Evolutionary conservation across 306 rosid genomes (phyloP).

Genomic region (peach (Prunus persica)): Prunus_persica_NCBIv2 NC_034015.1:20747001-20747500

Average conservation of each 20-base stretch:
- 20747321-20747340: constrained; percentile 76
- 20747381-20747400: not conserved
- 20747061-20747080: not conserved
- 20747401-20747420: not conserved
- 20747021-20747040: constrained; percentile 56
- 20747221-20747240: not conserved
- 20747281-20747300: not conserved
- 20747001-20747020: constrained; percentile 59
- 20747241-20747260: not conserved
- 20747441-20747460: not conserved
- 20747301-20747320: not conserved
- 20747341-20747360: constrained; percentile 45
- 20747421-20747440: not conserved
- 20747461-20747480: constrained; percentile 16
- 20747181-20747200: too few species aligned
- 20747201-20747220: not conserved
- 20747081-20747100: not conserved
- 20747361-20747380: constrained; percentile 61
- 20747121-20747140: not conserved
- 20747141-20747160: not conserved
- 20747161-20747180: not conserved
- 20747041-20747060: constrained; percentile 25
- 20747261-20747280: not conserved
- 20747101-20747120: not conserved
- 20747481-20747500: constrained; percentile 80